These are phyloP conservation scores for Xerocomellus intermedius DNA, from an alignment of 768 basidiomycete genomes.

Conservation along the genomic window DNA sequence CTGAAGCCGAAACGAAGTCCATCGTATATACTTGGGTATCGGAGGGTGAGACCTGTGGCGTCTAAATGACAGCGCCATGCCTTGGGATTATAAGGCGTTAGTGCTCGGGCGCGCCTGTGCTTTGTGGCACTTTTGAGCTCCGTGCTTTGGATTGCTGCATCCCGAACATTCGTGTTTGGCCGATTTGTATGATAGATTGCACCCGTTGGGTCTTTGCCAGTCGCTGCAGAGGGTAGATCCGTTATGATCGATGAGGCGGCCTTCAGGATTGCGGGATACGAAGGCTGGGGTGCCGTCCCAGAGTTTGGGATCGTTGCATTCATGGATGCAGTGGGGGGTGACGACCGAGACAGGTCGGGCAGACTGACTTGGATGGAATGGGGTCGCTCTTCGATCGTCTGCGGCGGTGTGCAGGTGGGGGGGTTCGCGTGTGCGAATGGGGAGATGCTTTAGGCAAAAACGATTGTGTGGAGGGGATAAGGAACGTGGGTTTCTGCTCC, in stretches of 20 bases:
- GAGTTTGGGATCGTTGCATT: neutral
- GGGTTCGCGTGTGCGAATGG: neutral
- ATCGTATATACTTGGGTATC: neutral
- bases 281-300: neutral
- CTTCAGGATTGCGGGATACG: fast-evolving
- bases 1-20: neutral
- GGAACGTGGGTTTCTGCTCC: neutral
- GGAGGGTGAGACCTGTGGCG: too few species aligned
- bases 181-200: neutral
- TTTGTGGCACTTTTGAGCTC: neutral
- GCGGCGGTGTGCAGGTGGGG: neutral
- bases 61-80: neutral
- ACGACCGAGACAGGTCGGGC: neutral
- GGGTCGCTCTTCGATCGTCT: neutral
- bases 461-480: neutral
- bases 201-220: neutral
- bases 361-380: neutral
- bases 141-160: neutral
- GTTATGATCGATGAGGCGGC: neutral
- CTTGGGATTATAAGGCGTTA: neutral
- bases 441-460: neutral
- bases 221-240: neutral
- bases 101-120: neutral
- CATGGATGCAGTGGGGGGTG: neutral
- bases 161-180: neutral